Conservation (phyloP, 208 protist species). For the Trypanosoma cruzi region DNA sequence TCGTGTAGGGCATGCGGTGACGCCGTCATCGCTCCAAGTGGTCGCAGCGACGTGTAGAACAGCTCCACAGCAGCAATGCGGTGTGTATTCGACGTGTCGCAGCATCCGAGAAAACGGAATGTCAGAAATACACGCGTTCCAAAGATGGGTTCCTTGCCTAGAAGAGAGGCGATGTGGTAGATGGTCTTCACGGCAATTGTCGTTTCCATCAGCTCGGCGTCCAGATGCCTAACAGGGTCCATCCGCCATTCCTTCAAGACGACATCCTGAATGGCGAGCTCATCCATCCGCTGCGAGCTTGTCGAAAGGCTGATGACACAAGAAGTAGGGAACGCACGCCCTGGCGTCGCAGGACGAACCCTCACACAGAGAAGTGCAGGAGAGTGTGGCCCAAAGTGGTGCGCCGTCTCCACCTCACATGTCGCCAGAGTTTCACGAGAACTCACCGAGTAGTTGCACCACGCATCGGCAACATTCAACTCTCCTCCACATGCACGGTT, state of each 20-base stretch:
- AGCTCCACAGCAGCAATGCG: constrained; percentile 49
- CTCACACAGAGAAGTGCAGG: constrained; percentile 34
- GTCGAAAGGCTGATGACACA: constrained; percentile 65
- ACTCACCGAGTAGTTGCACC: constrained; percentile 47
- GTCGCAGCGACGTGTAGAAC: constrained; percentile 28
- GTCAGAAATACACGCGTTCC: constrained; percentile 49
- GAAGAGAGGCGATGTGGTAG: constrained; percentile 52
- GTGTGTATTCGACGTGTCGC: constrained; percentile 52
- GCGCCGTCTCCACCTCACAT: constrained; percentile 48
- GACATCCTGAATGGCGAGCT: constrained; percentile 42
- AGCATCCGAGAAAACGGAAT: constrained; percentile 57
- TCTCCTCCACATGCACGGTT: neutral
- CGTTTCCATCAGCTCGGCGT: constrained; percentile 17
- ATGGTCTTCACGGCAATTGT: constrained; percentile 51
- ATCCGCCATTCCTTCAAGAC: constrained; percentile 50
- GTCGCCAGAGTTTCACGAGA: constrained; percentile 44
- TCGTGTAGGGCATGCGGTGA: neutral
- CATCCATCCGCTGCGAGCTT: constrained; percentile 46
- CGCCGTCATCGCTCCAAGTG: too few species aligned
- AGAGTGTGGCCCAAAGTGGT: constrained; percentile 37
- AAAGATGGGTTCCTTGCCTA: constrained; percentile 26
- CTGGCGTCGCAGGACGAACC: constrained; percentile 30
- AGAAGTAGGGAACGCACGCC: constrained; percentile 49
- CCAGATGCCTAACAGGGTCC: neutral
- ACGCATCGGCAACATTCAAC: constrained; percentile 24